A percentile compares a stretch with the other conserved stretches of the same genome.
phyloP scores from a whole-genome alignment of 2,329 filamentous ascomycete species.

The Fusarium agapanthi region DNA sequence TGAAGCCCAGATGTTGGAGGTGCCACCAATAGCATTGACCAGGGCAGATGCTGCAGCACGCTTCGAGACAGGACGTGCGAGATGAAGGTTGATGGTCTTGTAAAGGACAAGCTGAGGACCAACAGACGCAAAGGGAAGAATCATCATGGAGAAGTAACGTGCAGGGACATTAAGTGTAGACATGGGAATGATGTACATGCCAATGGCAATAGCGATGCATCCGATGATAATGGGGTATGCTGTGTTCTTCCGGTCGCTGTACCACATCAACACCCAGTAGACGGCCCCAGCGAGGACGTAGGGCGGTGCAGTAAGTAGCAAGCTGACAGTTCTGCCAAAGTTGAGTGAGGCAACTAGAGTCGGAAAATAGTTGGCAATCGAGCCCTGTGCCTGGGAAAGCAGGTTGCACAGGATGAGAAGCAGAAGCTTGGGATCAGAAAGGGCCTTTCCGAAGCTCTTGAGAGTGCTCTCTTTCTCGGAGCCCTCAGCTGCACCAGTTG shows the following conservation, averaged over 20 bases:
- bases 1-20: slow-evolving; percentile 47
- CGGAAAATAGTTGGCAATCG: slow-evolving; percentile 43
- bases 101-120: slow-evolving; percentile 52
- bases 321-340: slow-evolving; percentile 49
- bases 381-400: slow-evolving; percentile 49
- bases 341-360: slow-evolving; percentile 46
- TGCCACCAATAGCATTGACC: slow-evolving; percentile 50
- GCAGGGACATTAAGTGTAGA: slow-evolving; percentile 49
- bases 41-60: slow-evolving; percentile 53
- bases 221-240: slow-evolving; percentile 48
- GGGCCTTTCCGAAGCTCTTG: slow-evolving; percentile 41
- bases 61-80: slow-evolving; percentile 53
- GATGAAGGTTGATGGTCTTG: slow-evolving; percentile 53
- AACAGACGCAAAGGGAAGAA: slow-evolving; percentile 47
- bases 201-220: slow-evolving; percentile 46
- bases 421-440: slow-evolving; percentile 50
- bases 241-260: slow-evolving; percentile 50
- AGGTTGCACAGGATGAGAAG: slow-evolving; percentile 50
- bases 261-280: slow-evolving; percentile 47
- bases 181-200: slow-evolving; percentile 51
- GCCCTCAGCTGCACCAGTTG: slow-evolving; percentile 51
- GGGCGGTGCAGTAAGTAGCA: slow-evolving; percentile 57
- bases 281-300: slow-evolving; percentile 52
- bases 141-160: slow-evolving; percentile 54
- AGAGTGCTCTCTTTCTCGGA: background rate